Evolutionary conservation across 345 rosid genomes (phyloP), one percentile per base, ranked within the genome.

Genomic region (Durio zibethinus): DNA sequence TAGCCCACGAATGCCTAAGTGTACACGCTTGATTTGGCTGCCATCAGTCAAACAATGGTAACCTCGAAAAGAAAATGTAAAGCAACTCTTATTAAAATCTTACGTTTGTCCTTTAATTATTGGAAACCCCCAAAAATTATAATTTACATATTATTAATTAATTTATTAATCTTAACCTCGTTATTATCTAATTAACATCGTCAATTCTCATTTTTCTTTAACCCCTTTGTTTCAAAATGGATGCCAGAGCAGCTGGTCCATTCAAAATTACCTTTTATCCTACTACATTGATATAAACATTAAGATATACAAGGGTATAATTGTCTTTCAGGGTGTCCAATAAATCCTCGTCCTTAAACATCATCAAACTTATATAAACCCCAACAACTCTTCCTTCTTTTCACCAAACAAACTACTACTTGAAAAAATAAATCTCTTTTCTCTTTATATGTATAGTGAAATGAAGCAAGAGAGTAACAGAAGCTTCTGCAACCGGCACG

Each of bases 321-420:
- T 76, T 4, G 84, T 84, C 74, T 27, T 70, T 48, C 18, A 1
- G 0, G 62, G 0, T 10, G 16, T 48, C 9, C 40, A 48, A 70
- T 48, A 18, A 18, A 70, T 70, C 11, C 40, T 3, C 25, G 75
- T 14, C 40, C 20, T 23, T 38, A 35, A 40, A 35, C 23, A 23
- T 69, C 75, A 79, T 87, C 76, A 45, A 56, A 66, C 59, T 70
- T 79, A 81, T 87, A 83, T 87, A 83, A 83, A 87, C 76, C 43
- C 82, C 63, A 48, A 78, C 76, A 25, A 21, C 68, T 71, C 77
- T 56, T 50, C 40, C 62, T 47, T 21, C 77, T 82, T 25, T 29
- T 75, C 69, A 33, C 77, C 76, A 65, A 78, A 78, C 54, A 25
- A 35, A 42, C 47, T 77, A 73, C 8, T 2, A 50, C 61, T 21